These are phyloP conservation scores for Lentinula detonsa DNA, from an alignment of 768 basidiomycete species.

Conservation along the genomic window DNA sequence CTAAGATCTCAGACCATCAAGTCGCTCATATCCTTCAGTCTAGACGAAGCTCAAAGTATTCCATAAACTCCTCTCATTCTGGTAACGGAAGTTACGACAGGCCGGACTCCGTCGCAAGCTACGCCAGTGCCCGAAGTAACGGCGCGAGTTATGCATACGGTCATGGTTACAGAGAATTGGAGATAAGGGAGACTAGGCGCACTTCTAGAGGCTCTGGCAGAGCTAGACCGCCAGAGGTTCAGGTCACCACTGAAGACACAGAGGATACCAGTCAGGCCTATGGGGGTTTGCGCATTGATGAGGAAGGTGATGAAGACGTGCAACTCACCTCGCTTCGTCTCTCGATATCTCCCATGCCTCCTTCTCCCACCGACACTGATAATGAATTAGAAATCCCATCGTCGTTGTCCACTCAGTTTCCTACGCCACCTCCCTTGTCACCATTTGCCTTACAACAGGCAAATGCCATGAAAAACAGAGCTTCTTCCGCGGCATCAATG, in stretches of 20 bases:
- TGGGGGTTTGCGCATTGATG: conserved; percentile 1
- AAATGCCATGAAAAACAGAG: not conserved
- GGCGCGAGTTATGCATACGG: not conserved
- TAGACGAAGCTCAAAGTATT: not conserved
- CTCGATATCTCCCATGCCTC: conserved; percentile 5
- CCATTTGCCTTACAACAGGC: not conserved
- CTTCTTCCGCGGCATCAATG: not conserved
- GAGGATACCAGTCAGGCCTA: conserved; percentile 5
- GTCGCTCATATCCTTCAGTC: conserved; percentile 1
- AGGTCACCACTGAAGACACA: not conserved
- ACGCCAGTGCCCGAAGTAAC: not conserved
- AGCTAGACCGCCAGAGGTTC: not conserved
- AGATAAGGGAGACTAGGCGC: not conserved
- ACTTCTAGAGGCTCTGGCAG: not conserved
- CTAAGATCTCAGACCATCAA: conserved; percentile 2
- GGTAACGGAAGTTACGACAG: not conserved
- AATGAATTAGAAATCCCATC: not conserved
- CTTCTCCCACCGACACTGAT: conserved; percentile 1
- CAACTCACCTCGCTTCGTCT: conserved; percentile 2
- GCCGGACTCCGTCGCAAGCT: conserved; percentile 2
- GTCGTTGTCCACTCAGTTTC: not conserved
- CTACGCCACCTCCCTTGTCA: not conserved
- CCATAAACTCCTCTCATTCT: not conserved
- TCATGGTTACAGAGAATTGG: not conserved
- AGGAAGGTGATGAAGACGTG: not conserved